Base-by-base conservation (phyloP, 2,329 filamentous ascomycete species). In the Aureobasidium sp. region DNA sequence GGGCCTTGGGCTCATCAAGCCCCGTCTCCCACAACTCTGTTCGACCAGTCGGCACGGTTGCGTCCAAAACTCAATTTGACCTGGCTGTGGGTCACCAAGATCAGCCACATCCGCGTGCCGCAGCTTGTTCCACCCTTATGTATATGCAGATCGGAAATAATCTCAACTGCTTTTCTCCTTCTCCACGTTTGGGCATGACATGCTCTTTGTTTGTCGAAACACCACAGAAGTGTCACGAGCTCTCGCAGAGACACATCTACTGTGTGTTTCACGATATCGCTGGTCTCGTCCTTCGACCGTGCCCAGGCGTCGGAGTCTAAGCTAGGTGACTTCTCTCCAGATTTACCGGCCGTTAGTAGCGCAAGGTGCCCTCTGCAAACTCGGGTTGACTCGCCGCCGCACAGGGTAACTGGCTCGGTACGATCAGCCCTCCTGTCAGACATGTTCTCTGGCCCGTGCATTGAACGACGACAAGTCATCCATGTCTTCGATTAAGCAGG, bases 361-460 rank as follows among this genome's bases (percentile, higher is more conserved):
- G 52, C 51, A 27, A 32, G 27, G 46, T 50, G 27, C 48, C 34
- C 29, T 37, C 52, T 57, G 53, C 53, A 57, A 57, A 57, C 39
- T 57, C 53, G 53, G 20, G 53, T 57, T 36, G 52, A 46, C 53
- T 57, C 53, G 39, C 39, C 41, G 46, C 34, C 26, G 52, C 39
- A 44, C 41, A 44, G 52, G 52, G 37, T 20, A 20, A 41, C 36
- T 53, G 51, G 51, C 51, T 56, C 52, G 52, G 52, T 17, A 56
- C 52, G 52, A 37, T 46, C 53, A 57, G 53, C 53, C 53, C 53
- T 41, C 53, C 41, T 44, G 53, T 57, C 53, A 57, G 53, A 57
- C 53, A 44, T 44, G 53, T 57, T 55, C 51, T 42, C 37, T 57
- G 53, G 53, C 53, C 20, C 53, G 53, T 57, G 53, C 53, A 17